Conservation (phyloP, 805 yeast species). For the Suhomyces sp. region DNA sequence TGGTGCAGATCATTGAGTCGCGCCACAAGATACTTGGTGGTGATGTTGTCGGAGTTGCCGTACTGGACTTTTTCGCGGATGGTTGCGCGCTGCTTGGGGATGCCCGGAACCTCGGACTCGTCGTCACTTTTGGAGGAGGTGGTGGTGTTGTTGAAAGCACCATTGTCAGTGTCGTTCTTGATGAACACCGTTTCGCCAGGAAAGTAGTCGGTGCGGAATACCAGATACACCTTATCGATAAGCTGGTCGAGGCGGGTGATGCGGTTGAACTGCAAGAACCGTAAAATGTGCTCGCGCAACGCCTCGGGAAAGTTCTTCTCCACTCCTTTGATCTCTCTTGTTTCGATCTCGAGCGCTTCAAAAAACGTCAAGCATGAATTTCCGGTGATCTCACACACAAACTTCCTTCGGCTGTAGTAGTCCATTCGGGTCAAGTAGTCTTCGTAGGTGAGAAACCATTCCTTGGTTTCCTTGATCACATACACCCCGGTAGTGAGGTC, state of each 20-base stretch:
- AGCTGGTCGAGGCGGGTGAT: constrained; percentile 79
- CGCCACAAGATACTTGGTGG: constrained; percentile 65
- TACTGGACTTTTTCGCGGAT: constrained; percentile 85
- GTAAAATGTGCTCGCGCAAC: constrained; percentile 84
- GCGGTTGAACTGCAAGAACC: constrained; percentile 78
- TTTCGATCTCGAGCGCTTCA: constrained; percentile 81
- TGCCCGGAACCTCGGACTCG: constrained; percentile 4
- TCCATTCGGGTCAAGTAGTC: constrained; percentile 71
- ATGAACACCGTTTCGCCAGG: constrained; percentile 86
- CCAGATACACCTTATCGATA: constrained; percentile 80
- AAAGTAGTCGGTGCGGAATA: constrained; percentile 77
- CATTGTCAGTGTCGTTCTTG: constrained; percentile 17
- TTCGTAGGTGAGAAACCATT: constrained; percentile 79
- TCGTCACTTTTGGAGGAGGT: neutral
- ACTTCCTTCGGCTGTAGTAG: constrained; percentile 70
- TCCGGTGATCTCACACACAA: constrained; percentile 95
- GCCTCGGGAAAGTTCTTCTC: constrained; percentile 87
- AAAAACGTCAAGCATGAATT: constrained; percentile 87
- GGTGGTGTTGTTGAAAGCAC: neutral
- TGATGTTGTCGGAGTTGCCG: constrained; percentile 43
- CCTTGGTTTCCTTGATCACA: constrained; percentile 80
- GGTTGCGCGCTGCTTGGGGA: constrained; percentile 49
- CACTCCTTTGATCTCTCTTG: constrained; percentile 51
- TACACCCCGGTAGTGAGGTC: constrained; percentile 66
- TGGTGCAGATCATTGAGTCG: constrained; percentile 53